Evolutionary conservation across 148 eudicot species (phyloP).

Genomic region (Simmondsia chinensis): DNA sequence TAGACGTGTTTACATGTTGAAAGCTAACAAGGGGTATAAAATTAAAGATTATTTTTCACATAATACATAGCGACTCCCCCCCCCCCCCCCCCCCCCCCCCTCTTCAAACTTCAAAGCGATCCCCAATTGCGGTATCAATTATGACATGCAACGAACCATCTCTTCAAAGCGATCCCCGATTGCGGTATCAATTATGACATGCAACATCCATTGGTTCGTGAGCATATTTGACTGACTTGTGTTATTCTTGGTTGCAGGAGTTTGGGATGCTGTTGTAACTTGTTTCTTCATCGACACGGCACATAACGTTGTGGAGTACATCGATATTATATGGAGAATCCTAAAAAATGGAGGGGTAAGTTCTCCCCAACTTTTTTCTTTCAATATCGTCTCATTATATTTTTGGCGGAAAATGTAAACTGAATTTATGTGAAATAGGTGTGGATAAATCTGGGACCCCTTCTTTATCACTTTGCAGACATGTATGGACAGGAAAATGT

Average conservation of each 20-base stretch:
- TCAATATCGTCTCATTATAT: neutral
- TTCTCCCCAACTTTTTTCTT: conserved; percentile 4
- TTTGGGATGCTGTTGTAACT: conserved; percentile 96
- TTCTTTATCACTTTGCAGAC: conserved; percentile 97
- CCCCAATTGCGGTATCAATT: too few species aligned
- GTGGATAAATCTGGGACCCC: conserved; percentile 98
- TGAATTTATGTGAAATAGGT: conserved; percentile 40
- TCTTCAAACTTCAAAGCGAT: too few species aligned
- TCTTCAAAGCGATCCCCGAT: too few species aligned
- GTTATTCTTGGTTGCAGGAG: conserved; percentile 40
- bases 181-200: too few species aligned
- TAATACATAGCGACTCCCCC: too few species aligned
- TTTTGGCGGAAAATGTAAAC: neutral
- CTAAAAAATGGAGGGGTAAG: conserved; percentile 96
- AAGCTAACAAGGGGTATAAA: too few species aligned
- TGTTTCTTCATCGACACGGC: conserved; percentile 98
- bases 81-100: too few species aligned
- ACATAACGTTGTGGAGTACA: conserved; percentile 86
- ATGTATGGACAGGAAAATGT: conserved; percentile 72
- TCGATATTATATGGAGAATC: conserved; percentile 78
- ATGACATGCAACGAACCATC: too few species aligned
- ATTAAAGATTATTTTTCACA: too few species aligned
- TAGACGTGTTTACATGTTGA: too few species aligned
- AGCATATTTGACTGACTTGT: neutral
- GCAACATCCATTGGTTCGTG: neutral